Base-by-base conservation (phyloP, 2,329 filamentous ascomycete genomes). In the Pseudogymnoascus pannorum region DNA sequence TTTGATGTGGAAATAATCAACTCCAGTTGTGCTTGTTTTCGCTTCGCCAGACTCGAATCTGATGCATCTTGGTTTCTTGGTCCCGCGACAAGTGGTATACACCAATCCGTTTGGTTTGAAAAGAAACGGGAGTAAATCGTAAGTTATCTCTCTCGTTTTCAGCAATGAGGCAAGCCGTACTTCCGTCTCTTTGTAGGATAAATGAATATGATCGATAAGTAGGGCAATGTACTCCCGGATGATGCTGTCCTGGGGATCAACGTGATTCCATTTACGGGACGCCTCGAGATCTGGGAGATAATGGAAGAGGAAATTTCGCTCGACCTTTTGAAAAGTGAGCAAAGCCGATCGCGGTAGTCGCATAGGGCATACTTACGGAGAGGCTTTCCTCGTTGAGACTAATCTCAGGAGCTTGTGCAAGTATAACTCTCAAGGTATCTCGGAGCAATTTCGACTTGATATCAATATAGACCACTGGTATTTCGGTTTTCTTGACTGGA, bases 151-250 rank as follows among this genome's bases (percentile, higher is more conserved):
- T 38, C 51, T 8, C 7, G 14, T 40, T 16, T 40, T 58, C 16
- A 58, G 33, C n/a, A 61, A 33, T 26, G 12, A 24, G 24, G 1
- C 16, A 40, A 59, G 48, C 6, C 29, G 18, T 42, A 38, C 16
- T 12, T 29, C 44, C 18, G 36, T 59, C 2, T 38, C 60, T 11
- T 12, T 29, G 22, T 61, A 61, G 20, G 29, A 36, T 40, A 24
- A 20, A 22, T 40, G 18, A 22, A 61, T 35, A 33, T 61, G 35
- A 18, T 59, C 51, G 22, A 59, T 40, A 51, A 60, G 38, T 4
- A 60, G 36, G 31, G 33, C 22, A 40, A 60, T 31, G 67, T 64
- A 22, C 71, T 71, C 58, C 70, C 68, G 24, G 24, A 29, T 57
- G 14, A 14, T 31, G n/a, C 24, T 29, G 24, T 57, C 48, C 48